Evolutionary conservation across 1,139 yeast species (phyloP).

Genomic region (Scheffersomyces titani): DNA sequence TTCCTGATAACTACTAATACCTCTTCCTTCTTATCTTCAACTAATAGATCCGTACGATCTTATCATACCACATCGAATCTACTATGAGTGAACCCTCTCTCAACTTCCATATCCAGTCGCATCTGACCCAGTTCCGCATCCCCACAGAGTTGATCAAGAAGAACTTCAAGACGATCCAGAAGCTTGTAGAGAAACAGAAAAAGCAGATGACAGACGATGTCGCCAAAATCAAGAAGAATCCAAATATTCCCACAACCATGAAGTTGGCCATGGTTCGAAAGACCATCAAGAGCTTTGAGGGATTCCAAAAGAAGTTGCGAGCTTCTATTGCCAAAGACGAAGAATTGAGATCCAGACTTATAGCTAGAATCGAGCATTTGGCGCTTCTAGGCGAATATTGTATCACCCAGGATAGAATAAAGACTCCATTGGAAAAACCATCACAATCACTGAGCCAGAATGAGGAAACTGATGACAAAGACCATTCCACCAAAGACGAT

Average conservation of each 20-base stretch:
- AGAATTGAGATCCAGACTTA: conserved; percentile 51
- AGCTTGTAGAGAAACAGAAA: conserved; percentile 56
- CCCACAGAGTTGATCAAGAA: conserved; percentile 62
- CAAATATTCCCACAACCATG: conserved; percentile 20
- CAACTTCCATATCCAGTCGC: conserved; percentile 43
- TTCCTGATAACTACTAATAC: background rate
- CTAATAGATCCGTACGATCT: background rate
- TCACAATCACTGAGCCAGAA: conserved; percentile 1
- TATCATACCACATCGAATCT: background rate
- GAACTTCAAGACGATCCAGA: conserved; percentile 59
- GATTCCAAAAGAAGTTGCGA: conserved; percentile 45
- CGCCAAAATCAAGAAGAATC: conserved; percentile 30
- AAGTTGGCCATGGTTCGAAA: conserved; percentile 35
- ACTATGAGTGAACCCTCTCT: conserved; percentile 42
- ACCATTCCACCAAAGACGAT: conserved; percentile 7
- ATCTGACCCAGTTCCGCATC: conserved; percentile 57
- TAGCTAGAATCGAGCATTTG: conserved; percentile 45
- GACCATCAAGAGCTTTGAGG: conserved; percentile 48
- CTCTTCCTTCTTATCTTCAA: background rate
- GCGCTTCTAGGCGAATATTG: conserved; percentile 27
- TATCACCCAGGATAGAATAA: conserved; percentile 8
- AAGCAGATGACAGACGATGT: conserved; percentile 42
- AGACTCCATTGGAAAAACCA: background rate
- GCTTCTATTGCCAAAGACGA: conserved; percentile 47
- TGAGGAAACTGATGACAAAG: conserved; percentile 11